These are phyloP conservation scores for Boletus rex-veris DNA, from an alignment of 768 basidiomycete genomes.

Conservation along the genomic window DNA sequence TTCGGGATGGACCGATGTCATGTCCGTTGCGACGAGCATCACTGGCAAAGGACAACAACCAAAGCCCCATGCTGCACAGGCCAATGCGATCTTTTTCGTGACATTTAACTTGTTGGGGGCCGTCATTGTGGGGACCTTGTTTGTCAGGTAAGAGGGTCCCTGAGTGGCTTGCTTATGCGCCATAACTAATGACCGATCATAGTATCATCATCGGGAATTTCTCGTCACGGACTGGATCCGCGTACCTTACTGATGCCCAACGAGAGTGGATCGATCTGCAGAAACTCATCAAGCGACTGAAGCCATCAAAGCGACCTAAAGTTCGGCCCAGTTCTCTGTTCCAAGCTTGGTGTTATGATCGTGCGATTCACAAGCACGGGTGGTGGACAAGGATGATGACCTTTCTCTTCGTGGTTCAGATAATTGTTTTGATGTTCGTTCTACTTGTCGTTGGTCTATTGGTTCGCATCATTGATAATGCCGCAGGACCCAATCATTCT, in stretches of 20 bases:
- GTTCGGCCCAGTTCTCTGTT: slow-evolving; percentile 49
- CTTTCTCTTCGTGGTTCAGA: slow-evolving; percentile 73
- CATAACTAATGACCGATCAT: slow-evolving; percentile 15
- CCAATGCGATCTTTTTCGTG: slow-evolving; percentile 88
- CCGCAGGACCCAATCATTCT: slow-evolving; percentile 76
- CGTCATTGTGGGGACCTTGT: slow-evolving; percentile 84
- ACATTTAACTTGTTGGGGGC: slow-evolving; percentile 89
- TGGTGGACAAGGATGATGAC: slow-evolving; percentile 89
- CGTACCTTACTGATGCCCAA: slow-evolving; percentile 82
- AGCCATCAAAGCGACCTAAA: slow-evolving; percentile 79
- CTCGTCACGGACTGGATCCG: slow-evolving; percentile 79
- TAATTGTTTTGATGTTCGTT: slow-evolving; percentile 75
- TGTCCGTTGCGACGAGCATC: slow-evolving; percentile 76
- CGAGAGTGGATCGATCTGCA: slow-evolving; percentile 93
- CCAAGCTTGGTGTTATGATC: slow-evolving; percentile 86
- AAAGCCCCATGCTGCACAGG: slow-evolving; percentile 63
- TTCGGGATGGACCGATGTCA: slow-evolving; percentile 96
- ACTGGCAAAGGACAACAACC: slow-evolving; percentile 70
- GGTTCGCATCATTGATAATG: background rate
- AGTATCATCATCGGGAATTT: slow-evolving; percentile 98
- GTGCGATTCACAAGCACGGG: slow-evolving; percentile 88
- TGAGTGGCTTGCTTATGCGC: background rate
- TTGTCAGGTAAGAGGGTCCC: slow-evolving; percentile 65
- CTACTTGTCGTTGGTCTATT: background rate
- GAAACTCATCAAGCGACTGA: slow-evolving; percentile 82